Base-by-base conservation (phyloP, 1,284 basidiomycete genomes). In the Meira nashicola region DNA sequence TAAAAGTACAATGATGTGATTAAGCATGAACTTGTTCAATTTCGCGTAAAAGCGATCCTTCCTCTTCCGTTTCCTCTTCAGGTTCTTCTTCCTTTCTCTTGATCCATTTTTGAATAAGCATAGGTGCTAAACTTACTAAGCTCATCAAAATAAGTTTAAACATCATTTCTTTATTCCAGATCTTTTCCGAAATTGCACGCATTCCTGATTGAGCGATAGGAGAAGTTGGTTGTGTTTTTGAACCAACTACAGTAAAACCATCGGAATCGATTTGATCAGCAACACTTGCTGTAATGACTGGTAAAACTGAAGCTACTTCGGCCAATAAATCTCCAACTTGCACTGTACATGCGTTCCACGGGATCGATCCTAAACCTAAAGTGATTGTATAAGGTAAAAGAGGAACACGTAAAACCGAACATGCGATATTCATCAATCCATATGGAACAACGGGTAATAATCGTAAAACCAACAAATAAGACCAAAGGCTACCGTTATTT, bases 351-450 rank as follows among this genome's bases (percentile, higher is more conserved):
- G 72, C 71, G 64, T 78, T 78, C 76, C 76, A 78, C 8, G 74
- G 74, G 11, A 77, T 59, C 19, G 68, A 71, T 1, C 76, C 76
- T 12, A 77, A 41, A 8, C 59, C 71, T 5, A 78, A 57, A 5
- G 76, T 77, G 9, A 58, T 66, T 1, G 63, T 64, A 54, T 73
- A 78, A 6, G 76, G 76, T 2, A 66, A 47, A n/a, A 78, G 57
- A 2, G 76, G 76, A 10, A 77, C 75, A 17, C 70, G 59, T 11
- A 78, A 65, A 6, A 76, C 68, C 11, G 70, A 71, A 49, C 74
- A 76, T 6, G 74, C 74, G 46, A 78, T 75, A 62, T 78, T 78
- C 71, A 77, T 78, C 50, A 74, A 41, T 1, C 76, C 73, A 48
- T 76, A 78, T 11, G 76, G 76, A 8, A 76, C 68, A 54, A 78